phyloP scores from a whole-genome alignment of 1,284 basidiomycete genomes.

The Caloboletus inedulis region DNA sequence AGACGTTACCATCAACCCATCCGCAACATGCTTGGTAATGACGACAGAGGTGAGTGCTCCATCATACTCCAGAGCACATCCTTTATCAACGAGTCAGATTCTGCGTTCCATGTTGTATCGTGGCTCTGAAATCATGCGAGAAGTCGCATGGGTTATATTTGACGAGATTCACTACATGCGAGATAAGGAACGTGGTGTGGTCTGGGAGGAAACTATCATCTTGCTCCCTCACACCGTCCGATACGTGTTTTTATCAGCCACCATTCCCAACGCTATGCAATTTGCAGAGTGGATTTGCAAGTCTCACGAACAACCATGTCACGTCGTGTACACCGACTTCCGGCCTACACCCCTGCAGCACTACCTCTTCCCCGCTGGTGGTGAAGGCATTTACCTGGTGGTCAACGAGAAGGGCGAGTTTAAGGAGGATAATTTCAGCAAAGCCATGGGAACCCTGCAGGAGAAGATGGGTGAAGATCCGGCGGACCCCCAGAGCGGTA shows the following conservation, averaged over 20 bases:
- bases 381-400: constrained; percentile 96
- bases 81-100: constrained; percentile 58
- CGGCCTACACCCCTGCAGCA: constrained; percentile 97
- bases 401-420: constrained; percentile 98
- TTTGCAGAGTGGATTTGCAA: constrained; percentile 99
- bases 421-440: constrained; percentile 95
- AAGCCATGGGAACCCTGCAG: constrained; percentile 94
- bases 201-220: constrained; percentile 94
- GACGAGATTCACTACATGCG: constrained; percentile 99
- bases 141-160: constrained; percentile 99
- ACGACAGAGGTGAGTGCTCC: constrained; percentile 82
- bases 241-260: constrained; percentile 99
- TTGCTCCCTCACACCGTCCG: constrained; percentile 93
- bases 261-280: constrained; percentile 99
- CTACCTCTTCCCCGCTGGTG: constrained; percentile 95
- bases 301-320: constrained; percentile 96
- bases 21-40: constrained; percentile 97
- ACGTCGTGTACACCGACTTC: constrained; percentile 99
- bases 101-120: constrained; percentile 98
- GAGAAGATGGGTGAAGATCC: constrained; percentile 89
- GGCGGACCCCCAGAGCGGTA: constrained; percentile 77
- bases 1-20: constrained; percentile 99
- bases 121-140: constrained; percentile 98
- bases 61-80: background rate
- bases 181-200: constrained; percentile 90